Conservation (phyloP, 1,284 basidiomycete genomes). For the Neonothopanus nambi region DNA sequence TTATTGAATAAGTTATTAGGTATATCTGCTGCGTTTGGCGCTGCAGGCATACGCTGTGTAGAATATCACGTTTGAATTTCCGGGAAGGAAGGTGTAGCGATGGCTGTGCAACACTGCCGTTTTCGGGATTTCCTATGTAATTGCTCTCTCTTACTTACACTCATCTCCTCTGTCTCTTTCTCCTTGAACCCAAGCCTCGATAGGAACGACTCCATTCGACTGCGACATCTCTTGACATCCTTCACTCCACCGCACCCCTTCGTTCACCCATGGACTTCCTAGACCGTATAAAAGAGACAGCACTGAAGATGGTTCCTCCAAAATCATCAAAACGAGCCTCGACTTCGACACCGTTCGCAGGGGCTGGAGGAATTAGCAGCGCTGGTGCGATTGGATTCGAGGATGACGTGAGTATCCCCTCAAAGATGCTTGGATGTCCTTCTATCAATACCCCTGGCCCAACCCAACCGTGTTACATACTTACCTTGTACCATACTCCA, state of each 20-base stretch:
- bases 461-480: no score
- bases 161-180: no score
- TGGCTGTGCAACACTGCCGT: no score
- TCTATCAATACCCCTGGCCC: neutral
- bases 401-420: conserved; percentile 60
- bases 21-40: neutral
- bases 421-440: conserved; percentile 8
- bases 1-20: neutral
- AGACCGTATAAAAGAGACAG: conserved; percentile 30
- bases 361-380: conserved; percentile 53
- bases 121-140: no score
- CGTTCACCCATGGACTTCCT: conserved; percentile 7
- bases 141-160: no score
- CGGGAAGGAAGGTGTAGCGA: no score
- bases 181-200: no score
- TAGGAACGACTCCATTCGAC: neutral
- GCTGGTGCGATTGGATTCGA: conserved; percentile 62
- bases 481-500: neutral
- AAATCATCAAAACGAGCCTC: conserved; percentile 18
- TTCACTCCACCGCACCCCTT: neutral
- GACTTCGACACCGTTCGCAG: conserved; percentile 31
- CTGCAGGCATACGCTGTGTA: no score
- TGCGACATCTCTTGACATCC: neutral
- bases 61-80: no score
- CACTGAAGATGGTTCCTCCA: conserved; percentile 38